Evolutionary conservation across 331 rosid species (phyloP), one percentile per base, ranked within the genome.

Genomic region (Acacia pycnantha): DNA sequence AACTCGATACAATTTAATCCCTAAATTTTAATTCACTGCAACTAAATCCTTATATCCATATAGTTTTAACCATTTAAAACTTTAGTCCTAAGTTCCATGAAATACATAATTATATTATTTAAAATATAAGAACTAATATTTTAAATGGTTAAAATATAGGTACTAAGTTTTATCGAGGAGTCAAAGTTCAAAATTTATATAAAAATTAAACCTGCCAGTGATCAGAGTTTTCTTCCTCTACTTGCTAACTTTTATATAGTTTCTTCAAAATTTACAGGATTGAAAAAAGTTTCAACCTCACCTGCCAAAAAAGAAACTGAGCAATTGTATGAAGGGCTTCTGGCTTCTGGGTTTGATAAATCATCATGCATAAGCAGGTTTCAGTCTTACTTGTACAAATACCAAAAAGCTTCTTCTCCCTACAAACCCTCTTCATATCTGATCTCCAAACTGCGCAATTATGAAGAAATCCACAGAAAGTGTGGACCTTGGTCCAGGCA

Each of bases 311-410:
- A 6, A 7, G 40, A 35, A 13, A 4, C 43, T 6, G 15, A 83
- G 12, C 74, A 73, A 22, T 74, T 82, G 5, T 56, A 76, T 35
- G 79, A 51, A 46, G 89, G 90, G 47, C 89, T 89, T 73, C 77
- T 87, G 35, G 73, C 86, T 83, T 66, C 89, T 2, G 81, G 79
- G 29, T 87, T 89, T 31, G 78, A 87, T 11, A 69, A 83, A 68
- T 62, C 46, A 56, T 80, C 90, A 44, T 89, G 92, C 81, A 71
- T 87, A 43, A 87, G 92, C 73, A 76, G 90, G 54, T 87, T 84
- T 71, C 86, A 81, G 72, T 73, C 88, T 19, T 76, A 73, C 41
- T 70, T 62, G 16, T 78, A 71, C 75, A 73, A 78, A 44, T 58
- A 22, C 29, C 11, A 19, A 85, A 81, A 83, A 58, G 13, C 62